These are phyloP conservation scores for Rhodotorula glutinis DNA, from an alignment of 1,284 basidiomycete genomes.

Conservation along the genomic window DNA sequence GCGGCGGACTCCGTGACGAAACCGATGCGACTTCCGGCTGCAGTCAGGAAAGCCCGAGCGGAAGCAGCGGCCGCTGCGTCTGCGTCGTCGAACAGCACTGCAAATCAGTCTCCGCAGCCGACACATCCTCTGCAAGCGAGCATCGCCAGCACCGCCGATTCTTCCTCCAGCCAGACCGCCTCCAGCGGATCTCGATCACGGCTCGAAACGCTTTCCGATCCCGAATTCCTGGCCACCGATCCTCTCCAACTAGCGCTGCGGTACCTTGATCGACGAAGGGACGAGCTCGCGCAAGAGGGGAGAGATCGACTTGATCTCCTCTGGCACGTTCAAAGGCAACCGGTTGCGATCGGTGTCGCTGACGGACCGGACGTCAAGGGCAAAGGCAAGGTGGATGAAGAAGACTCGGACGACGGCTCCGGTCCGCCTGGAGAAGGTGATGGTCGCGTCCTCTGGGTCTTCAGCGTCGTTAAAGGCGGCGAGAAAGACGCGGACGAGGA, in stretches of 20 bases:
- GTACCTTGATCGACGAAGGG: not conserved
- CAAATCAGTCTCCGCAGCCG: constrained; percentile 2
- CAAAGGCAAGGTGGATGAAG: not conserved
- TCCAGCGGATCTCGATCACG: not conserved
- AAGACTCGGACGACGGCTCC: not conserved
- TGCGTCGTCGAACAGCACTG: not conserved
- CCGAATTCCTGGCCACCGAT: not conserved
- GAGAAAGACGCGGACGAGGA: not conserved
- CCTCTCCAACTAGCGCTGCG: not conserved
- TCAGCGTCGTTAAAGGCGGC: constrained; percentile 15
- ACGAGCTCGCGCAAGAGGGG: not conserved
- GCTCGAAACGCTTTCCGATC: not conserved
- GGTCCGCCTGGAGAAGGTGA: not conserved
- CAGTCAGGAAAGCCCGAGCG: not conserved
- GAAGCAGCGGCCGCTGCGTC: not conserved
- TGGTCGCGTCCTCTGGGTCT: constrained; percentile 34
- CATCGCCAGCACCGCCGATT: not conserved
- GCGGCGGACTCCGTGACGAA: not conserved
- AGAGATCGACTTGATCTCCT: constrained; percentile 1
- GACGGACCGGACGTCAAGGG: not conserved
- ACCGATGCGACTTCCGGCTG: not conserved
- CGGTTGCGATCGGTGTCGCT: not conserved
- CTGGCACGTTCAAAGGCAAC: not conserved
- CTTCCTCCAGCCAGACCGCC: not conserved
- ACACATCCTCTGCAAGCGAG: not conserved